Conservation (phyloP, 225 moss, liverwort and hornwort species). For the Anthoceros angustus region DNA sequence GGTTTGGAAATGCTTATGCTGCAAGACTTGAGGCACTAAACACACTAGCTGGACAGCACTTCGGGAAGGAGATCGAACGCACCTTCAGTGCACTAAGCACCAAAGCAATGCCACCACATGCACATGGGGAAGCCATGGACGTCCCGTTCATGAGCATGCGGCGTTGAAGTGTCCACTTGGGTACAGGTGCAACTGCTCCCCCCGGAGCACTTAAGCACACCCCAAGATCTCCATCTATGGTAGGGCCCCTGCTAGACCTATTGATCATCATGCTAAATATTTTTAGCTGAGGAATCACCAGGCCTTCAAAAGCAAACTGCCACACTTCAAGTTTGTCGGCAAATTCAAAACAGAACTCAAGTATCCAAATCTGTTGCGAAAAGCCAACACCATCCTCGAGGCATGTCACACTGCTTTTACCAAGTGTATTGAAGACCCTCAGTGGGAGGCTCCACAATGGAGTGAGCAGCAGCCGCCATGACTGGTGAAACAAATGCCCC, state of each 20-base stretch:
- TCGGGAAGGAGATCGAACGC: not conserved
- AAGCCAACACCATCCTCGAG: too few relatives aligned
- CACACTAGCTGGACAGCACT: too few relatives aligned
- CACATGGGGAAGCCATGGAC: slow-evolving; percentile 98
- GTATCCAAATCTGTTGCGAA: too few relatives aligned
- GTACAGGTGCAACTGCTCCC: slow-evolving; percentile 88
- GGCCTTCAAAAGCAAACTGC: not conserved
- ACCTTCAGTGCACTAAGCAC: slow-evolving; percentile 87
- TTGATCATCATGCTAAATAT: not conserved
- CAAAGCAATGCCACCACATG: slow-evolving; percentile 88
- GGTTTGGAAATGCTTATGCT: too few relatives aligned
- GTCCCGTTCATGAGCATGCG: slow-evolving; percentile 99
- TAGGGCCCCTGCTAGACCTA: slow-evolving; percentile 98
- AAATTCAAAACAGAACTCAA: too few relatives aligned
- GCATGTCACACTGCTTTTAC: slow-evolving; percentile 18
- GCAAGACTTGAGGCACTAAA: too few relatives aligned
- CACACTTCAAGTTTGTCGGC: too few relatives aligned
- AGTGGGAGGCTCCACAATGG: slow-evolving; percentile 63
- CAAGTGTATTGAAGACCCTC: slow-evolving; percentile 89
- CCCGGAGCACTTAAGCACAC: slow-evolving; percentile 89
- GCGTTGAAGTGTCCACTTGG: slow-evolving; percentile 94
- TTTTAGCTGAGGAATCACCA: not conserved
- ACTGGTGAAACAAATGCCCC: slow-evolving; percentile 91
- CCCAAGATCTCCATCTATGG: slow-evolving; percentile 87
- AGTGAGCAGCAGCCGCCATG: slow-evolving; percentile 88